Evolutionary conservation across 805 yeast genomes (phyloP), one percentile per base, ranked within the genome.

Genomic region (Wickerhamomyces chaumierensis): DNA sequence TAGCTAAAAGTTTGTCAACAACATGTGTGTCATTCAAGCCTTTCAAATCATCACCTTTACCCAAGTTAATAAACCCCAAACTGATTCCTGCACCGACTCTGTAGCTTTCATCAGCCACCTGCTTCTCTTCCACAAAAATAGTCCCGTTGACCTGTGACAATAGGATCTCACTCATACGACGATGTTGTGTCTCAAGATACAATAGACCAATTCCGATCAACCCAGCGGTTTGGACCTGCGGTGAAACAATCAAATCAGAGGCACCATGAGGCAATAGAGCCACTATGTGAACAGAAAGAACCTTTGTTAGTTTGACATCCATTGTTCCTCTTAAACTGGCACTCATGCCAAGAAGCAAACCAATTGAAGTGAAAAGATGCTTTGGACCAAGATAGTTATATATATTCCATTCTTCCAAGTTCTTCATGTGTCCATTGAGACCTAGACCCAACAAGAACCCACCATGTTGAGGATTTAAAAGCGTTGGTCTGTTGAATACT

Each of bases 391-490:
- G 62, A 48, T 86, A 87, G 52, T 90, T 88, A 56, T 86, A 92
- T 23, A 90, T 82, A 54, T 88, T 96, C 96, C 97, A 92, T 56
- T 92, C 96, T 51, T 90, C 97, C 19, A 92, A 61, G 33, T 69
- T 68, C 40, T 72, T 76, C 49, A 92, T 61, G 54, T 88, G 95
- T 0, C 97, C 97, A 58, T 85, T 85, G 23, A 92, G 62, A 0
- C 99, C 99, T 19, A 92, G 63, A 0, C 96, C 98, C 16, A 86
- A 60, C n/a, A 92, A 59, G 48, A 92, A 87, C 0, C 99, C 99
- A 18, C 96, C 96, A 63, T 88, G 96, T 44, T 84, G 88, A 0
- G 95, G 72, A 47, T 75, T 77, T 25, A 82, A 56, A 4, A 62
- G 68, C 1, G 71, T 69, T 0, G 95, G 95, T 47, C 78, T 81